phyloP scores from a whole-genome alignment of 2,329 filamentous ascomycete species.

The Paraphoma chrysanthemicola region DNA sequence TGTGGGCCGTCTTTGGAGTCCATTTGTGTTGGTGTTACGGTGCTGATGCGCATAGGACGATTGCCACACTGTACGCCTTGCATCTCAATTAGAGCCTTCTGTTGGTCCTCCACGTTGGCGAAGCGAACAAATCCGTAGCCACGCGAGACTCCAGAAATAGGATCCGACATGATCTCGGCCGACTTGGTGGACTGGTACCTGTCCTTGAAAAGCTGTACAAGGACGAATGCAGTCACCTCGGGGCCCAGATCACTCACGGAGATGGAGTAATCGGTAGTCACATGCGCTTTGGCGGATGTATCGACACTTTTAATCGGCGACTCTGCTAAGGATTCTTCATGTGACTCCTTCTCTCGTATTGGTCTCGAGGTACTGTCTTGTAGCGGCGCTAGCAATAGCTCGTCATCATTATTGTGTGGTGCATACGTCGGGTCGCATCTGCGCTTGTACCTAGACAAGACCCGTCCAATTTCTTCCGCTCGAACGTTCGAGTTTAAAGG shows the following conservation, averaged over 20 bases:
- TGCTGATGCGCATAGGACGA: constrained; percentile 97
- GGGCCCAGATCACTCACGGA: constrained; percentile 98
- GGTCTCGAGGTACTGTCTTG: too few species aligned
- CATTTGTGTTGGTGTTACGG: too few species aligned
- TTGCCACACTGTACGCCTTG: constrained; percentile 99
- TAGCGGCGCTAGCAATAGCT: too few species aligned
- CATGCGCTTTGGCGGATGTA: too few species aligned
- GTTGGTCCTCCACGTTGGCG: constrained; percentile 92
- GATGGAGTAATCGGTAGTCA: constrained; percentile 96
- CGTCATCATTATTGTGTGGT: too few species aligned
- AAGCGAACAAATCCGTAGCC: constrained; percentile 99
- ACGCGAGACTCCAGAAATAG: constrained; percentile 95
- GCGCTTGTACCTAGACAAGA: too few species aligned
- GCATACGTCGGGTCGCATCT: too few species aligned
- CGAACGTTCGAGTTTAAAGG: too few species aligned
- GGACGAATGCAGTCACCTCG: constrained; percentile 97
- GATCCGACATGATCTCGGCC: constrained; percentile 99
- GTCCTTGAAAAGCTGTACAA: constrained; percentile 95
- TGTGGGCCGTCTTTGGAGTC: constrained; percentile 82
- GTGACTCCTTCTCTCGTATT: too few species aligned
- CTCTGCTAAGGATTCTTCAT: too few species aligned
- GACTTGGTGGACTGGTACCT: constrained; percentile 98
- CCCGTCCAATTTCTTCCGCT: too few species aligned
- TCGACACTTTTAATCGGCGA: constrained; percentile 76
- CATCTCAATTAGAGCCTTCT: constrained; percentile 96